Base-by-base conservation (phyloP, 179 eudicot species). In the Silene coronaria region DNA sequence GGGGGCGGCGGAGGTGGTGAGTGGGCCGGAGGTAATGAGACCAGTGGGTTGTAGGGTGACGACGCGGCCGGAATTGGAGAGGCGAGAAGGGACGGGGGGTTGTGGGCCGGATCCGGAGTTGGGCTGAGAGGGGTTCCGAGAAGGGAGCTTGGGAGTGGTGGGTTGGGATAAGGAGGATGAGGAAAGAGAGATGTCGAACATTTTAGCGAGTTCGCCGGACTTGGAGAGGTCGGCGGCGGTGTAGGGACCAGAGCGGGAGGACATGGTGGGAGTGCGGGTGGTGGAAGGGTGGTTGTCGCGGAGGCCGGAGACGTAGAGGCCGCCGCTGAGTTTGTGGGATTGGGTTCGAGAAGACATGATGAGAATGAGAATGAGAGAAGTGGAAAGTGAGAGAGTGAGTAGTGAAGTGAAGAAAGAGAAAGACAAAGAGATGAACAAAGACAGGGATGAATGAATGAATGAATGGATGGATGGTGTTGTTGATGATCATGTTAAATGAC, bases 161-260 rank as follows among this genome's bases (percentile, higher is more conserved):
- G 65, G 65, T 60, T 60, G 65, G 28, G 67, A 64, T 16, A 4
- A 30, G 68, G 68, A 64, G 67, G 80, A 34, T 2, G 73, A 67
- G 60, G 75, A 62, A 36, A 62, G 19, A 26, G 84, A 24, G 72
- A 89, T 73, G 75, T 90, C 91, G 76, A 90, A 90, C 94, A 91
- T 89, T 65, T 85, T 91, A 1, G 92, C 97, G 55, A 91, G 91
- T 62, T 91, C 97, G 61, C 97, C 92, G 75, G 95, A 88, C 34
- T 83, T 91, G 69, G 89, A 88, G 71, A 91, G 77, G 81, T 91
- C 95, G 67, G 94, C 97, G 79, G 92, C 95, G 79, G 97, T 90
- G 89, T 88, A 90, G 3, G 91, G 91, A 3, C 84, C 82, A 68
- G 91, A 84, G 42, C 19, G 19, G 42, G 59, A 55, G 59, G 22